Evolutionary conservation across 495 filamentous ascomycete genomes (phyloP).

Genomic region (Parmelia sp.): DNA sequence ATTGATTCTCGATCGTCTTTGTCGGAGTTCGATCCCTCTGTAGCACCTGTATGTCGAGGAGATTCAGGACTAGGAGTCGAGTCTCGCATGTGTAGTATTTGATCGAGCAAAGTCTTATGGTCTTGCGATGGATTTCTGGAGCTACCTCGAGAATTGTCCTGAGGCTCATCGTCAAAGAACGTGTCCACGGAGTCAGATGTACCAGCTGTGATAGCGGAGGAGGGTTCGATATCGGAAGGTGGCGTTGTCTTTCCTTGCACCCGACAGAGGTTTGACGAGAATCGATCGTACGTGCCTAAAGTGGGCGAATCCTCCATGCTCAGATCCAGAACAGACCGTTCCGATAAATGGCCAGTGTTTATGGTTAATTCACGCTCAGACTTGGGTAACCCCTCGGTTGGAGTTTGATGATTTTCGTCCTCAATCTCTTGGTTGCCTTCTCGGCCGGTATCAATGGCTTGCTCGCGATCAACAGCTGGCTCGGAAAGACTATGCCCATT

Average conservation of each 20-base stretch:
- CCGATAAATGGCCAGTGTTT: slow-evolving; percentile 24
- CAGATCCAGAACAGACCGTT: slow-evolving; percentile 24
- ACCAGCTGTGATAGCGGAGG: slow-evolving; percentile 36
- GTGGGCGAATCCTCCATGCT: slow-evolving; percentile 57
- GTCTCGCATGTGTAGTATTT: slow-evolving; percentile 49
- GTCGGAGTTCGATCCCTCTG: slow-evolving; percentile 39
- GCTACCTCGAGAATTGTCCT: slow-evolving; percentile 46
- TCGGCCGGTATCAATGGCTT: background rate
- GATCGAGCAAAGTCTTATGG: slow-evolving; percentile 44
- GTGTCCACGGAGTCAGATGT: slow-evolving; percentile 57
- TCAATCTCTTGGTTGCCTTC: slow-evolving; percentile 7
- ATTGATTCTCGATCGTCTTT: slow-evolving; percentile 53
- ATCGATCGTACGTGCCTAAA: slow-evolving; percentile 58
- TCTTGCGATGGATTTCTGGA: slow-evolving; percentile 35
- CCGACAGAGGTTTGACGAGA: slow-evolving; percentile 35
- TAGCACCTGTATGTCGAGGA: slow-evolving; percentile 30
- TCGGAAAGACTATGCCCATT: slow-evolving; percentile 17
- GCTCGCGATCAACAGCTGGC: background rate
- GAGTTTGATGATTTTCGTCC: slow-evolving; percentile 13
- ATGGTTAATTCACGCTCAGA: slow-evolving; percentile 26
- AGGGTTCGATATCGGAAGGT: slow-evolving; percentile 41
- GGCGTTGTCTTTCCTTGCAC: slow-evolving; percentile 39
- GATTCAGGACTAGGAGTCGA: slow-evolving; percentile 29
- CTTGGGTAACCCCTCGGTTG: slow-evolving; percentile 16
- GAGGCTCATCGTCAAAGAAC: slow-evolving; percentile 64